Evolutionary conservation across 2,329 filamentous ascomycete genomes (phyloP).

Genomic region (Bipolaris gigantea): DNA sequence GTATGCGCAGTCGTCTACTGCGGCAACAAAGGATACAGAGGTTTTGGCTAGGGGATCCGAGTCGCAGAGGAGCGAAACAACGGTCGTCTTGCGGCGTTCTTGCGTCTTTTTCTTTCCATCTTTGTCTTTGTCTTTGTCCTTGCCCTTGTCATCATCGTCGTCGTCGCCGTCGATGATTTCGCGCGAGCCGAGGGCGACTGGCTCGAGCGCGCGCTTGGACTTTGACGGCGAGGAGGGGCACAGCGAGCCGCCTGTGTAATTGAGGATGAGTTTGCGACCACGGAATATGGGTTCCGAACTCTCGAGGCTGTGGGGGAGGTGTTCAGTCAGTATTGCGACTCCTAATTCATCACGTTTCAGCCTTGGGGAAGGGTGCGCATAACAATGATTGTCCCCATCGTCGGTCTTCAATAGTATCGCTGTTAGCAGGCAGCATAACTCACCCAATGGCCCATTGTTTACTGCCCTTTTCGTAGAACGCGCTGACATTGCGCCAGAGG

Average conservation of each 20-base stretch:
- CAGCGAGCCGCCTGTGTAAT: conserved; percentile 55
- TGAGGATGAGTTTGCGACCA: conserved; percentile 64
- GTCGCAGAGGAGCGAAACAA: conserved; percentile 93
- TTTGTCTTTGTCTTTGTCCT: conserved; percentile 37
- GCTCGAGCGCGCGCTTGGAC: conserved; percentile 29
- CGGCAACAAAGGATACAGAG: conserved; percentile 80
- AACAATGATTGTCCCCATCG: too few species aligned
- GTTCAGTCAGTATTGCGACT: conserved; percentile 18
- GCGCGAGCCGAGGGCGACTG: conserved; percentile 30
- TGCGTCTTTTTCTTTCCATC: conserved; percentile 52
- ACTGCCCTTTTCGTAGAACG: conserved; percentile 69
- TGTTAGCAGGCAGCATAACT: conserved; percentile 35
- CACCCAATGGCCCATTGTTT: conserved; percentile 76
- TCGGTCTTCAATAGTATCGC: too few species aligned
- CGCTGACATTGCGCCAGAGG: conserved; percentile 73
- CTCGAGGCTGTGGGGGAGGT: conserved; percentile 52
- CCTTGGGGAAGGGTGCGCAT: background rate
- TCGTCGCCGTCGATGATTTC: conserved; percentile 49
- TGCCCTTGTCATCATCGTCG: conserved; percentile 27
- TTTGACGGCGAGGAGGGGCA: conserved; percentile 43
- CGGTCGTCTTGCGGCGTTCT: conserved; percentile 72
- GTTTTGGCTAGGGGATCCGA: conserved; percentile 72
- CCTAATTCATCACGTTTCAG: background rate
- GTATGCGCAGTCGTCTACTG: conserved; percentile 90
- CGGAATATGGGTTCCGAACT: conserved; percentile 58